Evolutionary conservation across 495 filamentous ascomycete species (phyloP), one percentile per base, ranked within the genome.

Genomic region (Aspergillus bridgeri): DNA sequence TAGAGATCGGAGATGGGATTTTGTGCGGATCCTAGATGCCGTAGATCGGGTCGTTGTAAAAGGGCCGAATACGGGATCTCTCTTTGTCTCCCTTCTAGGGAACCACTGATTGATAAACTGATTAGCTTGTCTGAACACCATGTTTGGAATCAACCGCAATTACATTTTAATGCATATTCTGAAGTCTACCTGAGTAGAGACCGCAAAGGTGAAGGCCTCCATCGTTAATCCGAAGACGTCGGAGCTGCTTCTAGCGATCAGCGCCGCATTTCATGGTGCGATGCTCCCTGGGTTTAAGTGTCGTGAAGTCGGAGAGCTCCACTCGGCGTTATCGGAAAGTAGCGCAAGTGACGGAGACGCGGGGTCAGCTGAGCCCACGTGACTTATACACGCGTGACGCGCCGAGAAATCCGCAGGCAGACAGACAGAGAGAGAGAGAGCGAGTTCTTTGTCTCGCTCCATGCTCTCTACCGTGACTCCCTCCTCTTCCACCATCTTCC

Each of bases 171-270:
- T 84, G 72, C 85, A 86, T 53, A 97, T 82, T 17, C 88, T 83
- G 58, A 89, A 82, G 63, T 91, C 79, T 56, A 97, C 80, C 67
- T 83, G 80, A 44, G 89, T 86, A 47, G 94, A 96, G 62, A 84
- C 88, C 48, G 90, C 92, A 77, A 98, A 98, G 1, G 91, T 92
- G 71, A 95, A 97, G 46, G 92, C 86, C 66, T 98, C 94, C 92
- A 97, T 96, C 21, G 22, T 54, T 25, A 22, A 22, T 8, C 48
- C 23, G 29, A 46, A 42, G 45, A 51, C 42, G 17, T 50, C 29
- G 21, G 33, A 46, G 33, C 33, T 55, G 29, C 13, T 20, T 51
- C 53, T 49, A 58, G 43, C 22, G 18, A 15, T 22, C 15, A 7
- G 33, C 15, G 6, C 25, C 47, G 42, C 19, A 24, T 17, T 49